Evolutionary conservation across 768 basidiomycete genomes (phyloP).

Genomic region (Macrolepiota fuliginosa): DNA sequence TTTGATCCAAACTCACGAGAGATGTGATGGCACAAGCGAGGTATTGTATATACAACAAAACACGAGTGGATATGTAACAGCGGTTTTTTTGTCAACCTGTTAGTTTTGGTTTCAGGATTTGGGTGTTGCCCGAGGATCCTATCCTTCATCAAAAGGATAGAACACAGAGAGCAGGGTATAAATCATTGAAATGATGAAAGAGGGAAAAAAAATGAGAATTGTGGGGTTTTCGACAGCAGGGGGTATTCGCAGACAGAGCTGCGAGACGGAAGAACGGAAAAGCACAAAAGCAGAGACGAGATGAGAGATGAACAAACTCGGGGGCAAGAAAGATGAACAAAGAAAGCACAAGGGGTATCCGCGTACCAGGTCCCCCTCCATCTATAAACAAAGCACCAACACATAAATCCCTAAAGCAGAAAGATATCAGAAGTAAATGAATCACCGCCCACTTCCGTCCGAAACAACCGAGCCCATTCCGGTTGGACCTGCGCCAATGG

Average conservation of each 20-base stretch:
- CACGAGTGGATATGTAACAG: neutral
- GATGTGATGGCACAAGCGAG: neutral
- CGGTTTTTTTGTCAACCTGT: neutral
- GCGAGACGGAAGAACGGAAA: neutral
- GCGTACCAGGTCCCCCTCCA: neutral
- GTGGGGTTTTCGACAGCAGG: neutral
- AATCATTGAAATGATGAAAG: neutral
- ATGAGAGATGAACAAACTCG: neutral
- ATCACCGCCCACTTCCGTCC: slow-evolving; percentile 9
- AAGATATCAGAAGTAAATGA: neutral
- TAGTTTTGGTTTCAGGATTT: neutral
- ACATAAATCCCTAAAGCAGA: neutral
- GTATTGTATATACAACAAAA: slow-evolving; percentile 5
- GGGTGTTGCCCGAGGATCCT: neutral
- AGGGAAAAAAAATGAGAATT: neutral
- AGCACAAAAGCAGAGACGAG: neutral
- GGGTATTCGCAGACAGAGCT: slow-evolving; percentile 1
- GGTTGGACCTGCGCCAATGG: neutral
- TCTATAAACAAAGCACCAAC: slow-evolving; percentile 3
- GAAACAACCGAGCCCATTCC: slow-evolving; percentile 1
- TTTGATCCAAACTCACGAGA: neutral
- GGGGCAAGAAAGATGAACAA: neutral
- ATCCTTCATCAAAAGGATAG: neutral
- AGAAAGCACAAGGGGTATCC: neutral
- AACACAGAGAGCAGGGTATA: neutral